Base-by-base conservation (phyloP, 768 basidiomycete species). In the Amanita pallidorosea region DNA sequence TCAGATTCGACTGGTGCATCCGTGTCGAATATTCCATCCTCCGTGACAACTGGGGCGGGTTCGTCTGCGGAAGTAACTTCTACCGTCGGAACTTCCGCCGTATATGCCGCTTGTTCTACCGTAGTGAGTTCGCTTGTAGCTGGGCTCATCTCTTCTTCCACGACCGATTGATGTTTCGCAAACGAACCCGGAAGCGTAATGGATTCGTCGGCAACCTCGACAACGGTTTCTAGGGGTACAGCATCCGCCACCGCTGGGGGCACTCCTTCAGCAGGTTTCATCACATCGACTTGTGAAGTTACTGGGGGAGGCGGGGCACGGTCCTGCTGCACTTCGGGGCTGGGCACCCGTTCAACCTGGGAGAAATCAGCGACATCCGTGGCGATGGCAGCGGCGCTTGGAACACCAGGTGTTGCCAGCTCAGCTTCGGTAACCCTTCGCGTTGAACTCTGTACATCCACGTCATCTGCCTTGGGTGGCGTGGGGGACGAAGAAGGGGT, bases 41-140 rank as follows among this genome's bases (percentile, higher is more conserved):
- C 43, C 7, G 2, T 1, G 3, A 1, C 8, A 18, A 17, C 7
- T 4, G 27, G n/a, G 15, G 43, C 25, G n/a, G 8, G 4, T 29
- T 45, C 27, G 2, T 45, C n/a, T 7, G 15, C 42, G 2, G 22
- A 13, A 12, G 41, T 42, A 6, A 49, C 9, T 41, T 55, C 54
- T 20, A 9, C 27, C 20, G 35, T 48, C 20, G 33, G 43, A 27
- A 29, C 12, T 8, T 7, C 58, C 20, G 53, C 54, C 33, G 48
- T 40, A 36, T 43, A 55, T 2, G 55, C 45, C 31, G 58, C 61
- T 22, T 53, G 55, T 7, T 41, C 51, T 1, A 27, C 35, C 27
- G 9, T 38, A 20, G 25, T 44, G 7, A 27, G 13, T n/a, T 43
- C 22, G 9, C 15, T 49, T 27, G 52, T 47, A 31, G 31, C 38